phyloP scores from a whole-genome alignment of 371 early-diverging fungal genomes.

The Chytridium lagenaria region DNA sequence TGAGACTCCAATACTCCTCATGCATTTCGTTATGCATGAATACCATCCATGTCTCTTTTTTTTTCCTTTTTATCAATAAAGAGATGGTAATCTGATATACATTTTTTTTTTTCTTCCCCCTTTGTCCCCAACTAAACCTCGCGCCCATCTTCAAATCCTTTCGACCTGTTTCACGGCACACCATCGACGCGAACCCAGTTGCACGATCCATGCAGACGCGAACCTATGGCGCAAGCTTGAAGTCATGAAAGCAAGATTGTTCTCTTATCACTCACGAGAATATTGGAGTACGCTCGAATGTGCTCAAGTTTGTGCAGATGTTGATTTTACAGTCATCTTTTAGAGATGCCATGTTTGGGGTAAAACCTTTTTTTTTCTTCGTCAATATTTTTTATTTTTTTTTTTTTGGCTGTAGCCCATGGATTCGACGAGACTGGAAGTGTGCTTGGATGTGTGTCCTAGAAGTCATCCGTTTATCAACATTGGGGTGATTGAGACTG shows the following conservation, averaged over 20 bases:
- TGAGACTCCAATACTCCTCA: no score
- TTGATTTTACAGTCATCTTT: conserved; percentile 33
- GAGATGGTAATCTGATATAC: not conserved
- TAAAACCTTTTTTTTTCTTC: conserved; percentile 1
- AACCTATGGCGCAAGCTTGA: conserved; percentile 33
- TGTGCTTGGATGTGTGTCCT: conserved; percentile 29
- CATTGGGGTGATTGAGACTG: conserved; percentile 15
- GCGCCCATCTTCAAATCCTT: no score
- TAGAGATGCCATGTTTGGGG: conserved; percentile 21
- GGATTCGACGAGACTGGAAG: not conserved
- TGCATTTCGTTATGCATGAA: no score
- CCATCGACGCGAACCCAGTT: conserved; percentile 21
- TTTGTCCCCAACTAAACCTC: no score
- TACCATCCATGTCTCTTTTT: not conserved
- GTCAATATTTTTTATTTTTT: no score
- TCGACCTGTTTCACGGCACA: no score
- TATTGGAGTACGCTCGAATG: conserved; percentile 38
- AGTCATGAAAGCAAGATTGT: conserved; percentile 26
- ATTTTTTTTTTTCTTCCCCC: not conserved
- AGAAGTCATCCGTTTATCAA: conserved; percentile 40
- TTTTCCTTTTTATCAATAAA: not conserved
- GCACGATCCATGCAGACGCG: conserved; percentile 25
- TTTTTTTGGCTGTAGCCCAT: no score
- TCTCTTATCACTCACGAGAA: conserved; percentile 26
- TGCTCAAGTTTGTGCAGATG: conserved; percentile 42